phyloP scores from a whole-genome alignment of 495 filamentous ascomycete genomes.

The Achaetomiella virescens region DNA sequence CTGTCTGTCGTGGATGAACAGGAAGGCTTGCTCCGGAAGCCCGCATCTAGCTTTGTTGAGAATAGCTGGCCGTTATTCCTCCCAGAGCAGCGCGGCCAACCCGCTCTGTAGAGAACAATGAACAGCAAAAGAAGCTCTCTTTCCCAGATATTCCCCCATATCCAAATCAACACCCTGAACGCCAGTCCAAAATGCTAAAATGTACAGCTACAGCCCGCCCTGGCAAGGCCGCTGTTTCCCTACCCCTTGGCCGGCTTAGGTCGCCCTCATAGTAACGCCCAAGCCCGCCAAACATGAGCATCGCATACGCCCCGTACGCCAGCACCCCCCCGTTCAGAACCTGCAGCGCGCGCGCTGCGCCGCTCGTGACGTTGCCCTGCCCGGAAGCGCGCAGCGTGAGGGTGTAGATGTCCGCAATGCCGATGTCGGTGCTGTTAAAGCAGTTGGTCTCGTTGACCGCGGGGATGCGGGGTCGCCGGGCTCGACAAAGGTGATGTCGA shows the following conservation, averaged over 20 bases:
- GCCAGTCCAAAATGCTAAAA: slow-evolving; percentile 18
- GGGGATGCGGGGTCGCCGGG: slow-evolving; percentile 57
- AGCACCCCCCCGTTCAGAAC: slow-evolving; percentile 12
- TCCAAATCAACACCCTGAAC: slow-evolving; percentile 10
- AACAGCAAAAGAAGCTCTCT: neutral
- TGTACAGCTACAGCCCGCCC: slow-evolving; percentile 7
- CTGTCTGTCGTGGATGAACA: no score
- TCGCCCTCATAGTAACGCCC: slow-evolving; percentile 29
- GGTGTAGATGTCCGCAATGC: slow-evolving; percentile 70
- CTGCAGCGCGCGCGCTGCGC: slow-evolving; percentile 5
- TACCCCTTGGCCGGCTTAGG: no score
- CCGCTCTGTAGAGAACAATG: neutral
- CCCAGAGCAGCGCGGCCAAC: no score
- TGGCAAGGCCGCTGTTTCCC: neutral
- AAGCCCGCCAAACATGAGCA: slow-evolving; percentile 32
- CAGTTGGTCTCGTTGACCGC: slow-evolving; percentile 75
- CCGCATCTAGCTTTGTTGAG: neutral
- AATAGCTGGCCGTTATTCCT: neutral
- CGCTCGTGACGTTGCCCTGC: slow-evolving; percentile 26
- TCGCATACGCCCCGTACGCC: slow-evolving; percentile 32
- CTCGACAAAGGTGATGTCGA: slow-evolving; percentile 74
- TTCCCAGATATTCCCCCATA: slow-evolving; percentile 7
- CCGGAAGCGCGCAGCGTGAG: slow-evolving; percentile 37
- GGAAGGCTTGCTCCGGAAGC: no score
- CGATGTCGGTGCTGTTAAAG: slow-evolving; percentile 71